phyloP scores from a whole-genome alignment of 129 eudicot species.

The Flaveria trinervia region DNA sequence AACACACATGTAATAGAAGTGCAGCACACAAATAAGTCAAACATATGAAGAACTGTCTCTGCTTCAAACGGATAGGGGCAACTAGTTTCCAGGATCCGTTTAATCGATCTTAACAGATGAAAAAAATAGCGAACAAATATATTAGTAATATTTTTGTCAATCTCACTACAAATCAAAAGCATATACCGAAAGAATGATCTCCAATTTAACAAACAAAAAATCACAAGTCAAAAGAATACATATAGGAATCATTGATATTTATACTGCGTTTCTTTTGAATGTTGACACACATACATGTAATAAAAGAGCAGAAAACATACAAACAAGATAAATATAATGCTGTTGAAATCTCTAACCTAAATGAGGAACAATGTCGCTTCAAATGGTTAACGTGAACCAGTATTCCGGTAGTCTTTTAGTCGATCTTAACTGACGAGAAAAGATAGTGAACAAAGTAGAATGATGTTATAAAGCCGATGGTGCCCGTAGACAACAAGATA shows the following conservation, averaged over 20 bases:
- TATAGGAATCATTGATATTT: neutral
- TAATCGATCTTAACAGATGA: no score
- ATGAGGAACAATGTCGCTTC: neutral
- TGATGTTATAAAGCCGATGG: constrained; percentile 61
- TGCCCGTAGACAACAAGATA: constrained; percentile 58
- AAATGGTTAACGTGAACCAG: neutral
- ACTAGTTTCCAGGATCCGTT: no score
- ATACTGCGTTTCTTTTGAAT: neutral
- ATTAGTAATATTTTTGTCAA: no score
- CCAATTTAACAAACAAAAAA: no score
- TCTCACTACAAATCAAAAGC: no score
- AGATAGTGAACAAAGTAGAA: constrained; percentile 67
- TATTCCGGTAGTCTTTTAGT: constrained; percentile 25
- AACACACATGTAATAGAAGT: no score
- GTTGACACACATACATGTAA: constrained; percentile 16
- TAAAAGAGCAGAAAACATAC: neutral
- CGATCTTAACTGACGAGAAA: constrained; percentile 64
- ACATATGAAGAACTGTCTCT: no score
- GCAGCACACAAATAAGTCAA: neutral
- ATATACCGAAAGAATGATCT: no score
- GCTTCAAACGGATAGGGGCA: no score
- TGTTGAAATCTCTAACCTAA: neutral
- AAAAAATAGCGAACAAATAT: no score
- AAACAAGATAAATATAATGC: neutral
- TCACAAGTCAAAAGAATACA: neutral